A percentile compares a stretch with the other conserved stretches of the same genome.
These are phyloP conservation scores for Chalaropsis ovoidea DNA, from an alignment of 2,329 filamentous ascomycete species.

Conservation along the genomic window DNA sequence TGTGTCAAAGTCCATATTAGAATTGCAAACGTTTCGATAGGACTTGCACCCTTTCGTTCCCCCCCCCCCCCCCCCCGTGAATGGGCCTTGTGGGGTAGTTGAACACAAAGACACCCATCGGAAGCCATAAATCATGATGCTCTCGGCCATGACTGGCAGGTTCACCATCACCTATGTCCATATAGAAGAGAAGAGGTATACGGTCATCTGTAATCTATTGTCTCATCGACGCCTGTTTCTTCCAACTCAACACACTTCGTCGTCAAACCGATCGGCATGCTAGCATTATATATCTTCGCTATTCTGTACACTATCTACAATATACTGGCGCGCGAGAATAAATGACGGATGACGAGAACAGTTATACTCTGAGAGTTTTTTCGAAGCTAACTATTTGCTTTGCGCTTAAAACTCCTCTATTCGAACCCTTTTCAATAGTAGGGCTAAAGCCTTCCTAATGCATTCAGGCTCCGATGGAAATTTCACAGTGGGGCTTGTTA, in stretches of 20 bases:
- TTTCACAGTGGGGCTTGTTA: background rate
- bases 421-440: too few species aligned
- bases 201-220: background rate
- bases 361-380: background rate
- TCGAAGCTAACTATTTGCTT: background rate
- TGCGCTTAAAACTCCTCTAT: slow-evolving; percentile 11
- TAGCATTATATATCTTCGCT: background rate
- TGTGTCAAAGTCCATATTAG: too few species aligned
- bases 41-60: too few species aligned
- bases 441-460: slow-evolving; percentile 5
- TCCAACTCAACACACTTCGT: background rate
- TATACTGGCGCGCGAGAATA: background rate
- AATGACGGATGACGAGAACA: too few species aligned
- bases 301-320: background rate
- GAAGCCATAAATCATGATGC: too few species aligned
- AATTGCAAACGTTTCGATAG: too few species aligned
- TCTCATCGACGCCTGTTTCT: background rate
- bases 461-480: background rate
- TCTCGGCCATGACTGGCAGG: too few species aligned
- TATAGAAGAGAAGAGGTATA: background rate
- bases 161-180: background rate
- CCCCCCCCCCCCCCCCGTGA: too few species aligned
- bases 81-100: background rate
- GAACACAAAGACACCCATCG: too few species aligned
- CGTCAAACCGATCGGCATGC: background rate